Base-by-base conservation (phyloP, 768 basidiomycete genomes). In the Gyrodon lividus region DNA sequence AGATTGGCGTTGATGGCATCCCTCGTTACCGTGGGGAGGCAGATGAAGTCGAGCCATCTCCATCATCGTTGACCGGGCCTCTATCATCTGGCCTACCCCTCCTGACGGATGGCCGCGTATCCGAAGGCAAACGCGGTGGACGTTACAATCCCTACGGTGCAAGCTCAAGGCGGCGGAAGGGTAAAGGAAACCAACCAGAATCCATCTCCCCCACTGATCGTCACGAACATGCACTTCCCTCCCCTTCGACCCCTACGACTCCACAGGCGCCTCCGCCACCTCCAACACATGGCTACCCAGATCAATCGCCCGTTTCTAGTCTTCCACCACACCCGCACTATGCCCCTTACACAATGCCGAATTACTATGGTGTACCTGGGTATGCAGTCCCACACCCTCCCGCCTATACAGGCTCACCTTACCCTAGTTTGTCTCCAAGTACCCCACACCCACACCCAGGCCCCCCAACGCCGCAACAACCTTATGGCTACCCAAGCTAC, bases 11-110 rank as follows among this genome's bases (percentile, higher is more conserved):
- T 5, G 92, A 96, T 66, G 94, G 94, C 44, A 62, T 87, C 14
- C 84, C 84, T 24, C 78, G 87, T 30, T 97, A 95, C 67, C 79
- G 87, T 39, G 89, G 89, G 40, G 89, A 91, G 62, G 86, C 88
- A 22, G 89, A 91, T 65, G 89, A 91, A 45, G 70, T 78, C 23
- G 82, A 83, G 38, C 58, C 69, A 0, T 72, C 78, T 6, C 72
- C 76, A 0, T 63, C 68, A 6, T 55, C 76, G 42, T 57, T 76
- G 40, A 55, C 76, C 6, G 70, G 75, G 0, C 75, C 77, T 0
- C 57, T 79, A 22, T 76, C 78, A 2, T 70, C 74, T 12, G 75
- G 72, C 24, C 66, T 77, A 23, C 79, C 79, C 12, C 77, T 82
- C 34, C 73, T 80, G 35, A 75, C 74, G 1, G 78, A 80, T 35